These are phyloP conservation scores for Jackrogersella minutella DNA, from an alignment of 495 filamentous ascomycete species.

Conservation along the genomic window DNA sequence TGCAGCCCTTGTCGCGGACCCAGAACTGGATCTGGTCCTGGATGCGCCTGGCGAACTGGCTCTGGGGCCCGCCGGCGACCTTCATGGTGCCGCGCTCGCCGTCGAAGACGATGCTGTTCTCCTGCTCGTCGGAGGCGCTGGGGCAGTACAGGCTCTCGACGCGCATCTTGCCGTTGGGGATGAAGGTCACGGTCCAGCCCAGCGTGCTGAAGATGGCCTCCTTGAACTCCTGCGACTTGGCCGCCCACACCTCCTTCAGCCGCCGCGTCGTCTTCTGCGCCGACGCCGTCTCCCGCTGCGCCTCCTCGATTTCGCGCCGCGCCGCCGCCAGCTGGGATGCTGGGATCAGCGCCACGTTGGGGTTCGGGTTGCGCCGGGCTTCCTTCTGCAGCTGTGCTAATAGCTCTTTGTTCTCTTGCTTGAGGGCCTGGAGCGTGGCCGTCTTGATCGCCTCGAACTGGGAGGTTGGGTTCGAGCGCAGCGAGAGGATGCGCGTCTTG, in stretches of 20 bases:
- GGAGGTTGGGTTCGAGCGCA: constrained; percentile 89
- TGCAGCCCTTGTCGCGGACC: constrained; percentile 89
- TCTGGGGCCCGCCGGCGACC: constrained; percentile 87
- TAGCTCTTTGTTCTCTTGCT: constrained; percentile 84
- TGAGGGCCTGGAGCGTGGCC: constrained; percentile 75
- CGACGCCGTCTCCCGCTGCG: constrained; percentile 75
- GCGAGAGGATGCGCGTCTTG: constrained; percentile 83
- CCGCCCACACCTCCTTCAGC: constrained; percentile 86
- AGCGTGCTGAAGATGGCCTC: constrained; percentile 88
- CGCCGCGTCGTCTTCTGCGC: constrained; percentile 85
- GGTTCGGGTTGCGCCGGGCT: constrained; percentile 39
- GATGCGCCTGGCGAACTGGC: constrained; percentile 84
- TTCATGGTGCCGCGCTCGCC: constrained; percentile 98
- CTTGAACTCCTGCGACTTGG: constrained; percentile 90
- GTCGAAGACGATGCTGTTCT: constrained; percentile 95
- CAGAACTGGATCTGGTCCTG: constrained; percentile 86
- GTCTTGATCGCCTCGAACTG: constrained; percentile 83
- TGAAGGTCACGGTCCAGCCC: constrained; percentile 91
- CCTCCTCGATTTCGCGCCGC: constrained; percentile 74
- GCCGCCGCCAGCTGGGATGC: constrained; percentile 76
- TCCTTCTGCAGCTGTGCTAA: constrained; percentile 73
- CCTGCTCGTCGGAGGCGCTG: constrained; percentile 70
- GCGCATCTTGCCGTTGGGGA: constrained; percentile 89
- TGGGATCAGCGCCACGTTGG: constrained; percentile 67
- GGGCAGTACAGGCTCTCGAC: constrained; percentile 83